These are phyloP conservation scores for Limnanthes douglasii DNA, from an alignment of 345 rosid genomes.

Conservation along the genomic window DNA sequence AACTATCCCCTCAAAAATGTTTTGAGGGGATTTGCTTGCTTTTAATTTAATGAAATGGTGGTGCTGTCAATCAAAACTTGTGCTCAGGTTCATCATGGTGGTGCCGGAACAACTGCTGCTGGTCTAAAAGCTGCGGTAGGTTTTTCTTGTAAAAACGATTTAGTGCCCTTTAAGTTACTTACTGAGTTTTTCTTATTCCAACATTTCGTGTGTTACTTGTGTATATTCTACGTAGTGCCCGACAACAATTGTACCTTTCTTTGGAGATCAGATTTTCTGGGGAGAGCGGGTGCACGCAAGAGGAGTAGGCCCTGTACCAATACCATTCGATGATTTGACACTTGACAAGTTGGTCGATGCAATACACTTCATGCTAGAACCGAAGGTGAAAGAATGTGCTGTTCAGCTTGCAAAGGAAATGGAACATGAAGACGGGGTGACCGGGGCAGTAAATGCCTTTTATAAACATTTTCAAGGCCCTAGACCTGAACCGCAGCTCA, in stretches of 20 bases:
- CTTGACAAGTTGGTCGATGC: conserved; percentile 35
- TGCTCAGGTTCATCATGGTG: conserved; percentile 46
- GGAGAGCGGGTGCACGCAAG: conserved; percentile 47
- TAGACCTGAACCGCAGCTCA: not conserved
- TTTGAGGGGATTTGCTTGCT: no score
- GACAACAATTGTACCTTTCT: conserved; percentile 41
- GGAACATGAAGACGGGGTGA: conserved; percentile 38
- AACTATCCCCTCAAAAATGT: conserved; percentile 1
- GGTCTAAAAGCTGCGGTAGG: conserved; percentile 51
- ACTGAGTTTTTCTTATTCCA: no score
- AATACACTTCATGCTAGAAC: conserved; percentile 33
- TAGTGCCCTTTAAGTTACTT: no score
- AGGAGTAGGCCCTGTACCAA: conserved; percentile 42
- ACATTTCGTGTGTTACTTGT: not conserved
- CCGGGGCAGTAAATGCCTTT: conserved; percentile 37
- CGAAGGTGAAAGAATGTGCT: conserved; percentile 30
- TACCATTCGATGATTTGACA: conserved; percentile 32
- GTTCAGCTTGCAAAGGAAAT: conserved; percentile 26
- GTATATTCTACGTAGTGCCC: conserved; percentile 27
- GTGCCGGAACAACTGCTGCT: no score
- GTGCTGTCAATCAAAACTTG: no score
- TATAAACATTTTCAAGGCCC: conserved; percentile 25
- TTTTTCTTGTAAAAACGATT: no score
- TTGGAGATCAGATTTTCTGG: conserved; percentile 57
- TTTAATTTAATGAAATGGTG: no score